Evolutionary conservation across 495 filamentous ascomycete genomes (phyloP), one percentile per base, ranked within the genome.

Genomic region (Bacidia gigantensis): DNA sequence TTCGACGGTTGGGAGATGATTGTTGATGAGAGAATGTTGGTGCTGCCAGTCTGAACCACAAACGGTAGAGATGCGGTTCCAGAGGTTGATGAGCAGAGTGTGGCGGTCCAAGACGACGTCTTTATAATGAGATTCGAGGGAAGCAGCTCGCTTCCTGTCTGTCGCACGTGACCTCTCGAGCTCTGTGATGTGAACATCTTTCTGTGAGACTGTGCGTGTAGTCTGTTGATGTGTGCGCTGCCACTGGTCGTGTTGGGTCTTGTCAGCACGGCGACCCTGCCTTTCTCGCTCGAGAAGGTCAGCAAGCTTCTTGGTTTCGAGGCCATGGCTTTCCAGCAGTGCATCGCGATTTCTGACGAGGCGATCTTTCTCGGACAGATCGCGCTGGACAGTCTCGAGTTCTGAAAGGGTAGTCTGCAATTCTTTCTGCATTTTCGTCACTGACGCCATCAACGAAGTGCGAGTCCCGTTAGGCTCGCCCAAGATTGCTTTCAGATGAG

Each of bases 11-110:
- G 87, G 86, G 5, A 89, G 69, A 49, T 89, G 84, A 46, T 87
- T 87, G 55, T 90, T 87, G 62, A 96, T 86, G 39, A 93, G 78
- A 54, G 81, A 84, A 58, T 97, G 89, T 55, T 86, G 80, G 56
- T 94, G 84, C 0, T 84, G 80, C 92, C 92, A 98, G 61, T 97
- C 92, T 0, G 77, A 72, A 25, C 92, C 92, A 58, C 93, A 97
- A 49, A 96, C 80, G 9, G 81, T 69, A 2, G 84, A 86, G 12
- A 98, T 73, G 24, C 87, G 79, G 49, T 87, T 87, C 92, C 92
- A 98, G 14, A 96, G 72, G 12, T 78, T 73, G 11, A 93, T 76
- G 24, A 95, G 77, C 42, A 98, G 75, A 35, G 82, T 81, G 63
- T 98, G 96, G 49, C 92, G 84, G 64, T 98, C 92, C 14, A 72